Evolutionary conservation across 2,329 filamentous ascomycete species (phyloP).

Genomic region (Orbilia blumenaviensis): DNA sequence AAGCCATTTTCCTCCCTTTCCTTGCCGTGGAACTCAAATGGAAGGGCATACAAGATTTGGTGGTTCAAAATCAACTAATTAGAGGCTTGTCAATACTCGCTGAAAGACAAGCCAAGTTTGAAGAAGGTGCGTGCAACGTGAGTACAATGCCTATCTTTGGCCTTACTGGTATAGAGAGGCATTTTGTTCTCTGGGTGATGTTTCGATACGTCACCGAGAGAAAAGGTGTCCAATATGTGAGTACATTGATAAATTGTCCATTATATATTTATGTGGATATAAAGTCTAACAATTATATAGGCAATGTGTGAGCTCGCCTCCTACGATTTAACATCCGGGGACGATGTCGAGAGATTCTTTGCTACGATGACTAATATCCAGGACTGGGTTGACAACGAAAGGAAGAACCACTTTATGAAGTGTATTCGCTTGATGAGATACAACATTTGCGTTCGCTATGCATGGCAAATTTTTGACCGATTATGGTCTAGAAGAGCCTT

Average conservation of each 20-base stretch:
- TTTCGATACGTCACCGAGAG: conserved; percentile 6
- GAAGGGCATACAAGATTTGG: neutral
- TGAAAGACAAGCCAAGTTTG: conserved; percentile 19
- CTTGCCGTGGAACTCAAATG: conserved; percentile 20
- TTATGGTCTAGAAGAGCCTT: too few species aligned
- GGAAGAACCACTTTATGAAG: conserved; percentile 13
- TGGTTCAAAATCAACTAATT: conserved; percentile 10
- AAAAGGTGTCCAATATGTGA: conserved; percentile 9
- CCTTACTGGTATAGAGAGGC: neutral
- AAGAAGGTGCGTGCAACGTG: neutral
- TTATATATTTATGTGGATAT: neutral
- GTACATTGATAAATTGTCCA: neutral
- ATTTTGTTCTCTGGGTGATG: conserved; percentile 23
- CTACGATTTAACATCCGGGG: conserved; percentile 4
- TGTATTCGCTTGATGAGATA: neutral
- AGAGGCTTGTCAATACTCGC: conserved; percentile 23
- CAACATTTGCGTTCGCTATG: neutral
- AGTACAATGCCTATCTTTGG: conserved; percentile 23
- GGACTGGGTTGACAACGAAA: conserved; percentile 22
- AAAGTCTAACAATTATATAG: conserved; percentile 17
- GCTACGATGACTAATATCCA: conserved; percentile 23
- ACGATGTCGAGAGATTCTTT: neutral
- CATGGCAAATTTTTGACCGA: too few species aligned
- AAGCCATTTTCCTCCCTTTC: conserved; percentile 20
- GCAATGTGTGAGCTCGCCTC: conserved; percentile 33